phyloP scores from a whole-genome alignment of 176 grass and related monocot species.

The Elymus sibiricus region DNA sequence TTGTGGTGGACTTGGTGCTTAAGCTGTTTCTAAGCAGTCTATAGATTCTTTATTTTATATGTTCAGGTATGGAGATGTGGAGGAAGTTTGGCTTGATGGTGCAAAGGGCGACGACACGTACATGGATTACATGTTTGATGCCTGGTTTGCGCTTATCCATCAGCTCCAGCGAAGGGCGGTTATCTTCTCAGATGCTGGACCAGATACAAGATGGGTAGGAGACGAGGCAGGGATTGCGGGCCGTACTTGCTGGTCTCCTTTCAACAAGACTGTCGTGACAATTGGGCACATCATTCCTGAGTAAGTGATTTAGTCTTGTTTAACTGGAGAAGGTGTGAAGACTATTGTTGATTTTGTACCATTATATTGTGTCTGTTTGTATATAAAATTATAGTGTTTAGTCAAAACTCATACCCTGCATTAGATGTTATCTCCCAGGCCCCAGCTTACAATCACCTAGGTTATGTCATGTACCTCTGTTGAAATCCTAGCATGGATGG shows the following conservation, averaged over 20 bases:
- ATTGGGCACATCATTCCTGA: slow-evolving; percentile 55
- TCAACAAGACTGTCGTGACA: slow-evolving; percentile 66
- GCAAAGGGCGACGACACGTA: slow-evolving; percentile 62
- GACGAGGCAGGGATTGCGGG: slow-evolving; percentile 63
- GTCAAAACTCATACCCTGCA: background rate
- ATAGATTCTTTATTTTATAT: background rate
- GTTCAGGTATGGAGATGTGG: slow-evolving; percentile 79
- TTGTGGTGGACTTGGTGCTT: background rate
- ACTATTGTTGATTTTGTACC: background rate
- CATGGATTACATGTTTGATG: slow-evolving; percentile 77
- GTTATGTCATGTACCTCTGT: background rate
- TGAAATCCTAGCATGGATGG: slow-evolving; percentile 4
- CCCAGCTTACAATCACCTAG: background rate
- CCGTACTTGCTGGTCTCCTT: slow-evolving; percentile 78
- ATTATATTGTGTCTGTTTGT: background rate
- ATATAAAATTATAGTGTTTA: background rate
- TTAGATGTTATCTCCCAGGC: background rate
- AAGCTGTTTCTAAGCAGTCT: background rate
- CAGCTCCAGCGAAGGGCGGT: slow-evolving; percentile 70
- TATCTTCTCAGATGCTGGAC: slow-evolving; percentile 93
- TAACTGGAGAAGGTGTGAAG: background rate
- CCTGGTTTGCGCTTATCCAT: slow-evolving; percentile 88
- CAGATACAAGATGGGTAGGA: slow-evolving; percentile 85
- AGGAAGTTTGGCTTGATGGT: slow-evolving; percentile 91
- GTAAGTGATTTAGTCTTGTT: slow-evolving; percentile 43